phyloP scores from a whole-genome alignment of 2,329 filamentous ascomycete species.

The Fusarium sulawesiense region DNA sequence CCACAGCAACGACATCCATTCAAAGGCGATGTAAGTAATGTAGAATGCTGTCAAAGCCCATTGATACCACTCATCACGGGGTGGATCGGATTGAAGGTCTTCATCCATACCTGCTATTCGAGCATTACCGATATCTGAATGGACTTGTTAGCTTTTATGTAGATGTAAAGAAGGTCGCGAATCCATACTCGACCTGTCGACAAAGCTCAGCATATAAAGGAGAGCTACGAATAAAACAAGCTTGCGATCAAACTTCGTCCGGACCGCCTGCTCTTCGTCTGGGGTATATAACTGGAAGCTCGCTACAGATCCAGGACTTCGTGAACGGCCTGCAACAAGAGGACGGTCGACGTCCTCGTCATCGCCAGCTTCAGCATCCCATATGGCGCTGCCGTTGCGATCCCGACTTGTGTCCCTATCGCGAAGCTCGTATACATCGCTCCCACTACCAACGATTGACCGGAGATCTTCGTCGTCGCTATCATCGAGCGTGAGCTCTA shows the following conservation, averaged over 20 bases:
- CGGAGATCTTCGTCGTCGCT: conserved; percentile 52
- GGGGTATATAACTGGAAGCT: conserved; percentile 60
- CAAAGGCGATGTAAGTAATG: conserved; percentile 70
- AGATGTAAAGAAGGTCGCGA: background rate
- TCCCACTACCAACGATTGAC: conserved; percentile 46
- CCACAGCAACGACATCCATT: conserved; percentile 74
- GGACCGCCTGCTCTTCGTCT: conserved; percentile 78
- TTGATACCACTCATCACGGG: conserved; percentile 63
- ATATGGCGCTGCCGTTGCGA: conserved; percentile 26
- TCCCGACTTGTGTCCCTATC: conserved; percentile 28
- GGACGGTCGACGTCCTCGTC: conserved; percentile 35
- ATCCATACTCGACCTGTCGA: conserved; percentile 84
- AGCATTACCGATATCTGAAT: conserved; percentile 70
- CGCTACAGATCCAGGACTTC: conserved; percentile 50
- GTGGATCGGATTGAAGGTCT: conserved; percentile 65
- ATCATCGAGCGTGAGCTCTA: conserved; percentile 53
- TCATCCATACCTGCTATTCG: conserved; percentile 72
- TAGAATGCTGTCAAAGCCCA: conserved; percentile 73
- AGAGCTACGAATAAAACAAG: conserved; percentile 85
- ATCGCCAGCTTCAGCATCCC: conserved; percentile 36
- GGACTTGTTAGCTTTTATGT: background rate
- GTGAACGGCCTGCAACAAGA: conserved; percentile 36
- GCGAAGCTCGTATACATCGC: conserved; percentile 51
- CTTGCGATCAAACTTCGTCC: conserved; percentile 79
- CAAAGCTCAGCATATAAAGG: conserved; percentile 85